Base-by-base conservation (phyloP, 2,329 filamentous ascomycete genomes). In the Colletotrichum tropicale region DNA sequence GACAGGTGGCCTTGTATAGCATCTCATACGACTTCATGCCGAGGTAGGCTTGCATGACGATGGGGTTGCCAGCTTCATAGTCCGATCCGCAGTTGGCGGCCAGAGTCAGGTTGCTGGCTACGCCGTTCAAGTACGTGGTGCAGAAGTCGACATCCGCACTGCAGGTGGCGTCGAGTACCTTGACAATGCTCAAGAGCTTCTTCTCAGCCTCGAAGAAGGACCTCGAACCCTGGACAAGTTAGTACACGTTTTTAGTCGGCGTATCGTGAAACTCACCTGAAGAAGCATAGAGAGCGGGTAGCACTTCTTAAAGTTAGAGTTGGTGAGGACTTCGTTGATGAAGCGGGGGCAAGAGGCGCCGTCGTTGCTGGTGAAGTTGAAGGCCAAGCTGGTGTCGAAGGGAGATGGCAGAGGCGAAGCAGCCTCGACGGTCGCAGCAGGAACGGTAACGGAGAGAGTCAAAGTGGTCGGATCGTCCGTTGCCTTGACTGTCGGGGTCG, bases 241-340 rank as follows among this genome's bases (percentile, higher is more conserved):
- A 84, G 79, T 75, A 75, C 58, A 55, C 76, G 56, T 15, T 43
- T 21, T 21, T 66, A 12, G 34, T 18, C 64, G 26, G 62, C 34
- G 30, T 13, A 38, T 7, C 38, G 9, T 18, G 8, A 8, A 12
- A 81, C 90, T 81, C 86, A 95, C 94, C 87, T 94, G 92, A 12
- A 98, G 88, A 78, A 98, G 90, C 80, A 98, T 88, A 2, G 96
- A 98, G 73, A 98, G 88, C 0, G 96, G 95, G 78, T 96, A 92
- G 86, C 96, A 98, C 67, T 89, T 83, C 79, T 91, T 90, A 79
- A 97, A 95, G 5, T 91, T 92, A 8, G 89, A 82, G 81, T 95
- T 91, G 62, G 85, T 86, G 66, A 97, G 88, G 80, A 98, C 92
- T 4, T 83, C 83, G 67, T 90, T 87, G 83, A 98, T 93, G 84